Evolutionary conservation across 768 basidiomycete genomes (phyloP).

Genomic region (Austroboletus festivus): DNA sequence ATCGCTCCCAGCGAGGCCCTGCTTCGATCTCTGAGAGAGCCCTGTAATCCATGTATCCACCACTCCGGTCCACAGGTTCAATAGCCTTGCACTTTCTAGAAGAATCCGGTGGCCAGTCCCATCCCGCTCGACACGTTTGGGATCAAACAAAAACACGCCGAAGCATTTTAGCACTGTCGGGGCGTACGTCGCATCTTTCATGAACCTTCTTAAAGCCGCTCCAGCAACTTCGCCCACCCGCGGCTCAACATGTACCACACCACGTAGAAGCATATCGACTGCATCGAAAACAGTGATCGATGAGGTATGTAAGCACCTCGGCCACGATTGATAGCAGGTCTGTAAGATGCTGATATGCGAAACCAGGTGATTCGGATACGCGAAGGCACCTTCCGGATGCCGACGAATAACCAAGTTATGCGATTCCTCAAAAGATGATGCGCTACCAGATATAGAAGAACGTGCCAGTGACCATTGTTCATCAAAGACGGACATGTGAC

Average conservation of each 20-base stretch:
- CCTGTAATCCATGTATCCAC: conserved; percentile 66
- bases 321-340: conserved; percentile 80
- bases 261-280: conserved; percentile 75
- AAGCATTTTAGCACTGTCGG: conserved; percentile 60
- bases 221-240: conserved; percentile 64
- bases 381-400: conserved; percentile 60
- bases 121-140: conserved; percentile 59
- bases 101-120: conserved; percentile 60
- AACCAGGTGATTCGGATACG: conserved; percentile 59
- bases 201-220: conserved; percentile 68
- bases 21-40: conserved; percentile 38
- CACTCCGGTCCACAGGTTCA: conserved; percentile 70
- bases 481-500: conserved; percentile 79
- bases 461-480: conserved; percentile 74
- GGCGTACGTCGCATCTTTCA: conserved; percentile 55
- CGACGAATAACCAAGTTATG: conserved; percentile 65
- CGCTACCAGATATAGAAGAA: conserved; percentile 27
- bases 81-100: conserved; percentile 62
- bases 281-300: conserved; percentile 53
- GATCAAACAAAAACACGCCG: conserved; percentile 71
- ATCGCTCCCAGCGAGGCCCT: conserved; percentile 41
- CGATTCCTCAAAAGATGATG: conserved; percentile 63
- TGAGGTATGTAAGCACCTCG: conserved; percentile 66
- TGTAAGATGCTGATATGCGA: conserved; percentile 71
- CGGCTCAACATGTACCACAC: conserved; percentile 84